Percentiles rank a stretch among this genome's conserved stretches.
Conservation (phyloP, 1,284 basidiomycete genomes). For the Apiotrichum mycotoxinovorans region DNA sequence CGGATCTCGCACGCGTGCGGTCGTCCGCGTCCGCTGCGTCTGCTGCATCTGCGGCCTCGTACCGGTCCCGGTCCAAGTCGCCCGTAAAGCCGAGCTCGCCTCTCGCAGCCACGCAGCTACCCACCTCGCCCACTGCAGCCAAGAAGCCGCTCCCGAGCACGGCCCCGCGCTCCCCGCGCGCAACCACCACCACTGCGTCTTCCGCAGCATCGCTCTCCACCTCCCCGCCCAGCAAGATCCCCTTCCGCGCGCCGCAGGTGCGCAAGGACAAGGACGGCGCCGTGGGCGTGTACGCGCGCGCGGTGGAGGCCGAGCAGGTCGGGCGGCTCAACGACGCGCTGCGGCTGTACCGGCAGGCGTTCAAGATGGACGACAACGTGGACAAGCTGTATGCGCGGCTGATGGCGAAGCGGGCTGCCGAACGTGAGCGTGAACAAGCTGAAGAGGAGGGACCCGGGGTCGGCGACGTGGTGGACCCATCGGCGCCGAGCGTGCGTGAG, state of each 20-base stretch:
- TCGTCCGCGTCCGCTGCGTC: no score
- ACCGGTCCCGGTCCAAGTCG: no score
- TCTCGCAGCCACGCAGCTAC: background rate
- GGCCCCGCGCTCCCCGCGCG: background rate
- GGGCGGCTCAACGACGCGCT: conserved; percentile 72
- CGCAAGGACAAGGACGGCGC: conserved; percentile 49
- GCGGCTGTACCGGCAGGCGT: conserved; percentile 69
- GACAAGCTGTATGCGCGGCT: conserved; percentile 34
- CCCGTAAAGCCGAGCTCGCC: no score
- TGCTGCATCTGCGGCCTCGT: background rate
- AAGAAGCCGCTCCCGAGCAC: background rate
- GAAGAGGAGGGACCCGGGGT: background rate
- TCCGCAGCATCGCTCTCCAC: background rate
- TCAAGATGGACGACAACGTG: conserved; percentile 60
- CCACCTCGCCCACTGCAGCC: background rate
- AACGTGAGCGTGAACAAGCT: background rate
- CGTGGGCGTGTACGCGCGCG: conserved; percentile 63
- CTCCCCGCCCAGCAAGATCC: conserved; percentile 9
- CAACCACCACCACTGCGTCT: background rate
- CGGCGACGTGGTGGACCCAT: conserved; percentile 35
- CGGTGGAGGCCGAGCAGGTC: conserved; percentile 67
- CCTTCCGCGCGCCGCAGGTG: conserved; percentile 16
- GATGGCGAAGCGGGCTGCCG: conserved; percentile 6
- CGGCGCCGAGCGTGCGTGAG: conserved; percentile 29
- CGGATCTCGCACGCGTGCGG: no score